Evolutionary conservation across 441 rosid species (phyloP), one percentile per base, ranked within the genome.

Genomic region (Populus hybrid): DNA sequence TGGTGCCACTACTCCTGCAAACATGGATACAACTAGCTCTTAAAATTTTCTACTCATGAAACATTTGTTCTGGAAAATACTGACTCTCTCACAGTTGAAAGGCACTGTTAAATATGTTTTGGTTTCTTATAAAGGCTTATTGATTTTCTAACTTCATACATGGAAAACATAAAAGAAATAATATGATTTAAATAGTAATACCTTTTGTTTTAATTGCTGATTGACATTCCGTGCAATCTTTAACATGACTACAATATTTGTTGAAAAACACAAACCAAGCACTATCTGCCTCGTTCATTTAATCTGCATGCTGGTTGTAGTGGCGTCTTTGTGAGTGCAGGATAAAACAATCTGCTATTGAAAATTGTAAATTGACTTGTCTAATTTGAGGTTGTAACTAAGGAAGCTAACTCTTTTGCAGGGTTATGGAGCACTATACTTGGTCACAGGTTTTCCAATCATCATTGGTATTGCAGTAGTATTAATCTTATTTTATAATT

Each of bases 351-450:
- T 40, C 11, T 18, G n/a, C 67, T 34, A 32, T 24, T n/a, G 23
- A 28, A 9, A 24, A 30, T n/a, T 21, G 16, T 3, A 30, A 2
- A 6, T 69, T 34, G 9, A 18, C 7, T 34, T 19, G 14, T 61
- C 21, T 71, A 24, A 59, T 5, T 73, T 32, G 65, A 73, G 80
- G 70, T 34, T 67, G 30, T 79, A 76, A 79, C 75, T 66, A 59
- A 3, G 67, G 73, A 57, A 76, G 30, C 70, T 71, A 46, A 76
- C 69, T 75, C 59, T 83, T 79, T 84, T 87, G 80, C 97, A 94
- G 99, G 99, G 99, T 78, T 94, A 88, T 79, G 97, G 97, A 87
- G 98, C 95, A 8, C 81, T 93, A 46, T 95, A 95, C 85, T 87
- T 94, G 83, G 94, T 95, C 79, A 83, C 97, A 9, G 96, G 95